Evolutionary conservation across 192 early-diverging fungal species (phyloP).

Genomic region (Fimicolochytrium jonesii): DNA sequence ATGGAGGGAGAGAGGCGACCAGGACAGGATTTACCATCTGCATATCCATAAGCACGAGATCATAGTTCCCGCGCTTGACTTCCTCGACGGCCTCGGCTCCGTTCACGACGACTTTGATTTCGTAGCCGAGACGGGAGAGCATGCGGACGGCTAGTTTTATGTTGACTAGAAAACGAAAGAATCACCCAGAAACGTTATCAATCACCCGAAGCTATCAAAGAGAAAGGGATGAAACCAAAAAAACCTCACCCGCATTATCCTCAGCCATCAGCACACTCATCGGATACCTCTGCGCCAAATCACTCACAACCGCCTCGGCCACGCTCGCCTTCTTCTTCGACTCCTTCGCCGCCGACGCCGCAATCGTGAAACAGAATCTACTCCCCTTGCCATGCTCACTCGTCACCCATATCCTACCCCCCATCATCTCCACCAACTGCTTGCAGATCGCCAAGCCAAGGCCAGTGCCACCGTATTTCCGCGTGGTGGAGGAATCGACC

Average conservation of each 20-base stretch:
- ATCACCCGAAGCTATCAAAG: too few species aligned
- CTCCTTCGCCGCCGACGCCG: background rate
- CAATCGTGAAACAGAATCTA: conserved; percentile 69
- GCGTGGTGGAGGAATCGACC: conserved; percentile 53
- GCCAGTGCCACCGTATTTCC: conserved; percentile 81
- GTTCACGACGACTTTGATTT: conserved; percentile 4
- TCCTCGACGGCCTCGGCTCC: conserved; percentile 16
- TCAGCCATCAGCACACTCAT: conserved; percentile 14
- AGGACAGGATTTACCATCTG: too few species aligned
- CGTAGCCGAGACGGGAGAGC: conserved; percentile 10
- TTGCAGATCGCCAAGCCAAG: conserved; percentile 80
- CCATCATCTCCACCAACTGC: conserved; percentile 40
- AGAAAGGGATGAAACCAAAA: too few species aligned
- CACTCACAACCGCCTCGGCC: background rate
- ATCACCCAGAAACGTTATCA: too few species aligned
- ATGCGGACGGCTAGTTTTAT: conserved; percentile 13
- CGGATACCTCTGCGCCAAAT: background rate
- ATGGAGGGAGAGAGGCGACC: too few species aligned
- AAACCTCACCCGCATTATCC: conserved; percentile 25
- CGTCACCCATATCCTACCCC: conserved; percentile 75
- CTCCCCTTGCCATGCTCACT: conserved; percentile 68
- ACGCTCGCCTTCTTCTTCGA: background rate
- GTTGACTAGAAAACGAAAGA: too few species aligned
- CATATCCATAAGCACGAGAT: conserved; percentile 58
- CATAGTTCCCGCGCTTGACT: background rate